Evolutionary conservation across 2,329 filamentous ascomycete species (phyloP).

Genomic region (Tolypocladium pustulatum): DNA sequence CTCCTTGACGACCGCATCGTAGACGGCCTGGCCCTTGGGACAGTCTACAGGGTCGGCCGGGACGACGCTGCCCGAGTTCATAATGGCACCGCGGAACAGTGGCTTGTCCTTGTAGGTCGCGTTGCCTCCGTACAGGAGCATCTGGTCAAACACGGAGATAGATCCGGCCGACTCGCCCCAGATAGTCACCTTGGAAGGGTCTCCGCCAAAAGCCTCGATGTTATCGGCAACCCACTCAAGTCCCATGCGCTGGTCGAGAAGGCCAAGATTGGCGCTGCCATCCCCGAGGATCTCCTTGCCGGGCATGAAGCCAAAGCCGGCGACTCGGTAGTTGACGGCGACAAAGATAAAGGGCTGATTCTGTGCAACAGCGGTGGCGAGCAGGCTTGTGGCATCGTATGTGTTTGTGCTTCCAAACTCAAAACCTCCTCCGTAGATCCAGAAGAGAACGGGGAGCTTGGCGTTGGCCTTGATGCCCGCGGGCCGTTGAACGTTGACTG

Average conservation of each 20-base stretch:
- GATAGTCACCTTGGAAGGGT: conserved; percentile 67
- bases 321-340: conserved; percentile 67
- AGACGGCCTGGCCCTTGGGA: conserved; percentile 53
- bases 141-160: conserved; percentile 69
- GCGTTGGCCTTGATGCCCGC: conserved; percentile 39
- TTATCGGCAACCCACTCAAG: conserved; percentile 72
- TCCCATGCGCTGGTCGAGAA: conserved; percentile 62
- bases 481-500: conserved; percentile 49
- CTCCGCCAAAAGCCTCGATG: conserved; percentile 67
- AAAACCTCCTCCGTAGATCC: conserved; percentile 62
- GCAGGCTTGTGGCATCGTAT: conserved; percentile 40
- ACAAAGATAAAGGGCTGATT: conserved; percentile 58
- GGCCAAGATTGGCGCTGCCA: conserved; percentile 58
- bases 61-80: conserved; percentile 59
- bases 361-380: conserved; percentile 31
- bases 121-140: conserved; percentile 63
- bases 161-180: conserved; percentile 65
- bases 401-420: conserved; percentile 39
- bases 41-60: conserved; percentile 55
- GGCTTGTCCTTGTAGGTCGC: conserved; percentile 63
- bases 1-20: conserved; percentile 47
- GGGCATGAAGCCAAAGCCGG: conserved; percentile 63
- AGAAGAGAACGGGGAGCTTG: conserved; percentile 57
- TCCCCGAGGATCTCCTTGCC: conserved; percentile 58
- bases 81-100: conserved; percentile 67